These are phyloP conservation scores for Bacidia rubella DNA, from an alignment of 495 filamentous ascomycete genomes.

Conservation along the genomic window DNA sequence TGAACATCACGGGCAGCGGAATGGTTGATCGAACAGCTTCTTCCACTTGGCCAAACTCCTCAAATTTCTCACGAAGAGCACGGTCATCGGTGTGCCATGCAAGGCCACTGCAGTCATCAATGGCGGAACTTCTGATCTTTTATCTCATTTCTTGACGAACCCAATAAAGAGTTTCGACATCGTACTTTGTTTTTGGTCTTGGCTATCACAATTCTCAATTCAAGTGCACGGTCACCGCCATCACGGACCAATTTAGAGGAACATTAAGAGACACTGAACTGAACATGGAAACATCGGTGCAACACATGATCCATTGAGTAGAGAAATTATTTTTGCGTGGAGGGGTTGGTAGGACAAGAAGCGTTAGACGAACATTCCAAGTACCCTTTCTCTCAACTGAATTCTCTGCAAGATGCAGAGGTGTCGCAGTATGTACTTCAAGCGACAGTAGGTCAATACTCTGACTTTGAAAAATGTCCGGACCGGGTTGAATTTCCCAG, in stretches of 20 bases:
- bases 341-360: background rate
- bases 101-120: slow-evolving; percentile 55
- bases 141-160: slow-evolving; percentile 34
- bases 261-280: slow-evolving; percentile 18
- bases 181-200: slow-evolving; percentile 19
- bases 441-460: background rate
- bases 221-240: slow-evolving; percentile 22
- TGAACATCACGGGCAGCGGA: slow-evolving; percentile 3
- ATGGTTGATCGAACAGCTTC: slow-evolving; percentile 63
- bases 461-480: background rate
- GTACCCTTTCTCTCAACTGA: background rate
- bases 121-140: slow-evolving; percentile 3
- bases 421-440: background rate
- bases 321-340: background rate
- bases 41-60: slow-evolving; percentile 75
- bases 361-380: background rate
- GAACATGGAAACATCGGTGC: slow-evolving; percentile 15
- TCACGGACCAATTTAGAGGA: slow-evolving; percentile 20
- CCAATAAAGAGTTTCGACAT: slow-evolving; percentile 92
- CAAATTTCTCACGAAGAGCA: slow-evolving; percentile 72
- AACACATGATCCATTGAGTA: background rate
- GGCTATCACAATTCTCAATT: slow-evolving; percentile 26
- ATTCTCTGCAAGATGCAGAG: background rate
- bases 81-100: slow-evolving; percentile 93
- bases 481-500: too few species aligned